phyloP scores from a whole-genome alignment of 441 rosid species.

The Euphorbia celastroides region DNA sequence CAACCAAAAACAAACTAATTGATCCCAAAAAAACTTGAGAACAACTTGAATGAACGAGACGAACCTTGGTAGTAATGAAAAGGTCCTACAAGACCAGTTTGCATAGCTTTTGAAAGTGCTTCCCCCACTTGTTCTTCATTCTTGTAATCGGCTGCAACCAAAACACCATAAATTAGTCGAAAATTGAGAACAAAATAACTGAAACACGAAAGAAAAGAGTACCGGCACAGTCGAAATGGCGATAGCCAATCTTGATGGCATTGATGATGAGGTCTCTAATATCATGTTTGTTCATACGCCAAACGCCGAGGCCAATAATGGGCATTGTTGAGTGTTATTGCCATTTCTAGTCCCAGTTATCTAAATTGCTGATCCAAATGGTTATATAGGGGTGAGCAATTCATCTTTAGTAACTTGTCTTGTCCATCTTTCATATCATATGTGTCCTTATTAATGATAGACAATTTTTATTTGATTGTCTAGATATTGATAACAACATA shows the following conservation, averaged over 20 bases:
- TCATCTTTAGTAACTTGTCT: too few relatives aligned
- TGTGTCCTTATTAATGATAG: too few relatives aligned
- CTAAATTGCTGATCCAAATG: too few relatives aligned
- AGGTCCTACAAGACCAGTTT: conserved; percentile 76
- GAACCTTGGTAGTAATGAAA: conserved; percentile 83
- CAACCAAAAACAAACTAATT: too few relatives aligned
- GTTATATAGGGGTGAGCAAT: too few relatives aligned
- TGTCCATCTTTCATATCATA: too few relatives aligned
- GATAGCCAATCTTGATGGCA: conserved; percentile 82
- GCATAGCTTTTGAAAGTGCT: conserved; percentile 71
- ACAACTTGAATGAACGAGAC: conserved; percentile 4
- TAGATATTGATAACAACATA: too few relatives aligned
- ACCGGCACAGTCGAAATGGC: conserved; percentile 97
- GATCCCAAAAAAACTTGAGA: too few relatives aligned
- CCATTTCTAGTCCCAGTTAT: too few relatives aligned
- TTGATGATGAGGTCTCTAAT: conserved; percentile 61
- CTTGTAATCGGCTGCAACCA: conserved; percentile 65
- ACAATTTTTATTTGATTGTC: too few relatives aligned
- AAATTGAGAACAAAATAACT: not conserved
- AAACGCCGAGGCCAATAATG: conserved; percentile 72
- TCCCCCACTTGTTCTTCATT: conserved; percentile 87
- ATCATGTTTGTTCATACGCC: conserved; percentile 69
- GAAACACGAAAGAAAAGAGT: not conserved
- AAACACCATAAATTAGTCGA: not conserved
- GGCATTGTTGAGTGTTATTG: conserved; percentile 79